Conservation (phyloP, 2,329 filamentous ascomycete genomes). For the Emergomyces pasteurianus region DNA sequence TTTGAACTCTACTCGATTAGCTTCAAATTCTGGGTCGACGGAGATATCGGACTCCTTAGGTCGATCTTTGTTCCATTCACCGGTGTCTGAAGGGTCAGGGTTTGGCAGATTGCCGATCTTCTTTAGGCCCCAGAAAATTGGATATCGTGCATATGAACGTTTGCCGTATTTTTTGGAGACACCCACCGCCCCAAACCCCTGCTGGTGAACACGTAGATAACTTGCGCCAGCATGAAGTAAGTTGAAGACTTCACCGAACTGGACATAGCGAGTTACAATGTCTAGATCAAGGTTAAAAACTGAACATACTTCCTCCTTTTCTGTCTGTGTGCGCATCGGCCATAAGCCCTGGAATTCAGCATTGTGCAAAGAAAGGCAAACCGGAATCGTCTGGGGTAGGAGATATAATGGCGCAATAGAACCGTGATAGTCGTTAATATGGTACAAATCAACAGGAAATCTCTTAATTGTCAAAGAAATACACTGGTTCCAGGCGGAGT, state of each 20-base stretch:
- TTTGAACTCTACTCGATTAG: conserved; percentile 41
- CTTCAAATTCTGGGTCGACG: conserved; percentile 46
- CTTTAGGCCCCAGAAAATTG: conserved; percentile 56
- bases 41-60: conserved; percentile 38
- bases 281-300: conserved; percentile 51
- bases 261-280: conserved; percentile 48
- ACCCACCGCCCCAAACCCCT: conserved; percentile 56
- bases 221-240: conserved; percentile 54
- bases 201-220: conserved; percentile 54
- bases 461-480: conserved; percentile 52
- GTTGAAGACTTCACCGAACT: conserved; percentile 59
- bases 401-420: conserved; percentile 53
- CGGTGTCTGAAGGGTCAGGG: conserved; percentile 53
- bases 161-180: conserved; percentile 59
- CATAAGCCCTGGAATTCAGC: conserved; percentile 59
- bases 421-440: conserved; percentile 56
- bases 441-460: conserved; percentile 53
- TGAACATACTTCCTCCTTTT: conserved; percentile 51
- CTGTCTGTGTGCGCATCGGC: conserved; percentile 52
- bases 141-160: conserved; percentile 53
- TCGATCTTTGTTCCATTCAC: conserved; percentile 46
- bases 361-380: conserved; percentile 54
- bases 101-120: conserved; percentile 53
- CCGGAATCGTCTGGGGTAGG: conserved; percentile 49
- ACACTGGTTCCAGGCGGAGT: conserved; percentile 59